Percentiles rank a stretch among this genome's conserved stretches.
Conservation (phyloP, 345 rosid species). For the Salix dunnii region DNA sequence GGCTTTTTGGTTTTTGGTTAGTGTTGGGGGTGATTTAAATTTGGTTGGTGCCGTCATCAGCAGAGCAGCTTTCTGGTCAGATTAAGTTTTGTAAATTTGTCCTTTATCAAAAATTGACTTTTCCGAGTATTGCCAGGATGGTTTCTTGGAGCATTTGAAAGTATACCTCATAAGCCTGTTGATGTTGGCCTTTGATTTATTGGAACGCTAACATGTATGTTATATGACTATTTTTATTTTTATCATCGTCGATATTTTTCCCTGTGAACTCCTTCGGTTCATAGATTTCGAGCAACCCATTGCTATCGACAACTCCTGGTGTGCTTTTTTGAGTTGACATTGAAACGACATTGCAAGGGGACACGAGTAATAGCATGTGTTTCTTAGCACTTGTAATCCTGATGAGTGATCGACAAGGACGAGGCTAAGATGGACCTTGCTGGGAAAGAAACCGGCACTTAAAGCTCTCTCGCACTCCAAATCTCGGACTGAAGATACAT, state of each 20-base stretch:
- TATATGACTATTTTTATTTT: not conserved
- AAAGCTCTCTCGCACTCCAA: too few species aligned
- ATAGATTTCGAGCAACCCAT: not conserved
- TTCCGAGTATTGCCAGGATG: not conserved
- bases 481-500: too few species aligned
- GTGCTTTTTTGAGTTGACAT: not conserved
- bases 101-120: slow-evolving; percentile 1
- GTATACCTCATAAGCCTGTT: not conserved
- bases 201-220: not conserved
- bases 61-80: slow-evolving; percentile 12
- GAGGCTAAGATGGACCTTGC: too few species aligned
- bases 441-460: too few species aligned
- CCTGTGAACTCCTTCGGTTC: not conserved
- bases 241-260: not conserved
- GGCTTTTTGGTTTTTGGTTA: slow-evolving; percentile 8
- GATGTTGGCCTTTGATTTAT: not conserved
- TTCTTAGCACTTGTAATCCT: too few species aligned
- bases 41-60: slow-evolving; percentile 7
- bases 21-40: slow-evolving; percentile 10
- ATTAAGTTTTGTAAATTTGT: slow-evolving; percentile 32
- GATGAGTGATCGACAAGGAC: too few species aligned
- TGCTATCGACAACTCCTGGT: too few species aligned
- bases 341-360: not conserved
- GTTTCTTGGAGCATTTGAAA: not conserved
- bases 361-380: too few species aligned